phyloP scores from a whole-genome alignment of 108 stramenopile genomes.

The Chaetoceros muelleri region DNA sequence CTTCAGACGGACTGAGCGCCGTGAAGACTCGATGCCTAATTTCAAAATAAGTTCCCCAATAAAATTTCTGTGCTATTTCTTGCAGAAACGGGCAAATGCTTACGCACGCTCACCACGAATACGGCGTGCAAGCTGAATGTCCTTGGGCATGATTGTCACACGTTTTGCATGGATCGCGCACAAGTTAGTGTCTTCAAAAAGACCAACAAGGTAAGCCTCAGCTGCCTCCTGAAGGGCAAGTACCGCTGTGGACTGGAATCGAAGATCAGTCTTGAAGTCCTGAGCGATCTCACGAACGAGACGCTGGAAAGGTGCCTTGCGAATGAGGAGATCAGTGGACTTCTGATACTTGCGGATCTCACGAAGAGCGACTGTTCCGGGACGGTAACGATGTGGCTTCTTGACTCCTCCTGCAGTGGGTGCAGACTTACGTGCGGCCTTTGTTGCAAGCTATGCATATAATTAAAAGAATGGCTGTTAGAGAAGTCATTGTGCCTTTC shows the following conservation, averaged over 20 bases:
- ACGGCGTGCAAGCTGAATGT: conserved; percentile 81
- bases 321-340: conserved; percentile 89
- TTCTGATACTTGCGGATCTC: conserved; percentile 97
- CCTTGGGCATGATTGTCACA: conserved; percentile 98
- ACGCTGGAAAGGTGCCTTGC: conserved; percentile 95
- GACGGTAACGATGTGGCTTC: conserved; percentile 89
- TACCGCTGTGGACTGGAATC: conserved; percentile 94
- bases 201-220: conserved; percentile 91
- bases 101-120: conserved; percentile 65
- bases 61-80: no score
- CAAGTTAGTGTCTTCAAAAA: conserved; percentile 96
- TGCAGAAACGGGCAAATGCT: no score
- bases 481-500: neutral
- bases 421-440: conserved; percentile 83
- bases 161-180: conserved; percentile 96
- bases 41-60: no score
- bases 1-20: no score
- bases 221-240: conserved; percentile 92
- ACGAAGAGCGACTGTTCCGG: conserved; percentile 95
- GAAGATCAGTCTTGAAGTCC: conserved; percentile 95
- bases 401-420: conserved; percentile 86
- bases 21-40: no score
- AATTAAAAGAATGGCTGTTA: neutral
- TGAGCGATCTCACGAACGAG: conserved; percentile 94
- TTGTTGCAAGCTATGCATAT: conserved; percentile 53